A percentile compares a stretch with the other conserved stretches of the same genome.
Conservation (phyloP, 176 grass and related monocot species). For the Calamus simplicifolius region DNA sequence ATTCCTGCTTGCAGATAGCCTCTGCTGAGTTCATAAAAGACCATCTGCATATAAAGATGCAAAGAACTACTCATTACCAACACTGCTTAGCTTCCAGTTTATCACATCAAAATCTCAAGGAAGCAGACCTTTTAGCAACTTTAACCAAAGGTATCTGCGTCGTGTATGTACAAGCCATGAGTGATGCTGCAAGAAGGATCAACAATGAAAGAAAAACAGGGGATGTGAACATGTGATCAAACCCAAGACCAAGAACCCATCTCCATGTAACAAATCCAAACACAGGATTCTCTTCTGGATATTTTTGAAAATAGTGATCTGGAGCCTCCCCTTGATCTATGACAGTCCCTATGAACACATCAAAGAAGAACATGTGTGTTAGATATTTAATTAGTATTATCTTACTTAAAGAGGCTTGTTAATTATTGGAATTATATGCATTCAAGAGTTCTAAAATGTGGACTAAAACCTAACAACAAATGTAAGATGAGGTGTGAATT, state of each 20-base stretch:
- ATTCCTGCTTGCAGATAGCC: slow-evolving; percentile 66
- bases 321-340: slow-evolving; percentile 79
- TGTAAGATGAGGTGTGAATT: no score
- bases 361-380: slow-evolving; percentile 2
- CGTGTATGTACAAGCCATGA: slow-evolving; percentile 94
- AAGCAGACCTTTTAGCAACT: slow-evolving; percentile 66
- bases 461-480: no score
- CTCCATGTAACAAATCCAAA: slow-evolving; percentile 82
- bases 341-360: slow-evolving; percentile 44
- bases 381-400: no score
- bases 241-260: slow-evolving; percentile 86
- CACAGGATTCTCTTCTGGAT: slow-evolving; percentile 68
- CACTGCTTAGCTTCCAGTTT: not conserved
- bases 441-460: no score
- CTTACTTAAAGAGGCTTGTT: no score
- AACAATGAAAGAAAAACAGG: slow-evolving; percentile 82
- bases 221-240: slow-evolving; percentile 96
- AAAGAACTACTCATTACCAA: not conserved
- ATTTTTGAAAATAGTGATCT: slow-evolving; percentile 74
- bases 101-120: not conserved
- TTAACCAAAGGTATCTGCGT: slow-evolving; percentile 93
- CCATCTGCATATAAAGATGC: slow-evolving; percentile 48
- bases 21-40: slow-evolving; percentile 67
- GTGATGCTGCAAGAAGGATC: slow-evolving; percentile 62
- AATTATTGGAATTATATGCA: no score